A percentile compares a stretch with the other conserved stretches of the same genome.
Conservation (phyloP, 331 rosid genomes). For the Malus hybrid region DNA sequence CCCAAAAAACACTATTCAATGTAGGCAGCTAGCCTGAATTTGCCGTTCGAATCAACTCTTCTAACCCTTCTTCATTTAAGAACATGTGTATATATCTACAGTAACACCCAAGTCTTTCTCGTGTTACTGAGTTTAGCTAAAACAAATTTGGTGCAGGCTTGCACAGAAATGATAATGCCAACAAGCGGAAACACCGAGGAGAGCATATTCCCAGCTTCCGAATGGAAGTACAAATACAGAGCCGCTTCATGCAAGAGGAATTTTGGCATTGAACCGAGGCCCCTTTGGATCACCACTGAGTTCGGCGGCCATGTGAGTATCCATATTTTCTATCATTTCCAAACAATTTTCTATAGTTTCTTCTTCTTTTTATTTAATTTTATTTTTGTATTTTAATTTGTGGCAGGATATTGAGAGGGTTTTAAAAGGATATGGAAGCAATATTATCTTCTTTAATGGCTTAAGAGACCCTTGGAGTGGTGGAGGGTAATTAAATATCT, state of each 20-base stretch:
- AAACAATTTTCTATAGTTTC: not conserved
- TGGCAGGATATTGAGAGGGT: constrained; percentile 48
- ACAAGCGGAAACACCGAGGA: constrained; percentile 28
- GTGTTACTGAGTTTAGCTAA: not conserved
- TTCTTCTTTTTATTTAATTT: not conserved
- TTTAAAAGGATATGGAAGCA: constrained; percentile 65
- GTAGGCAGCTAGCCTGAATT: too few species aligned
- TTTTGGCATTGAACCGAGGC: constrained; percentile 40
- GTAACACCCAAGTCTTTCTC: not conserved
- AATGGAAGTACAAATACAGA: constrained; percentile 31
- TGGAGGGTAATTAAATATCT: constrained; percentile 58
- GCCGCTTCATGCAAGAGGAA: not conserved
- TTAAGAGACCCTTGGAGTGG: constrained; percentile 98
- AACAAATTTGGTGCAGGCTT: constrained; percentile 39
- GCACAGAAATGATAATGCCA: constrained; percentile 89
- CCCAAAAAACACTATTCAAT: too few species aligned
- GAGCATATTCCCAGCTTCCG: constrained; percentile 52
- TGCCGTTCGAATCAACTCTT: too few species aligned
- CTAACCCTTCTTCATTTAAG: too few species aligned
- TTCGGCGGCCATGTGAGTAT: constrained; percentile 65
- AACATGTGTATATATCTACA: not conserved
- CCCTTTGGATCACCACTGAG: constrained; percentile 63
- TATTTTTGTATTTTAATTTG: not conserved
- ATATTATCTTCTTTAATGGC: constrained; percentile 86
- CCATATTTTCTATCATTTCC: not conserved